Conservation (phyloP, 2,329 filamentous ascomycete genomes). For the Talaromyces sp. region DNA sequence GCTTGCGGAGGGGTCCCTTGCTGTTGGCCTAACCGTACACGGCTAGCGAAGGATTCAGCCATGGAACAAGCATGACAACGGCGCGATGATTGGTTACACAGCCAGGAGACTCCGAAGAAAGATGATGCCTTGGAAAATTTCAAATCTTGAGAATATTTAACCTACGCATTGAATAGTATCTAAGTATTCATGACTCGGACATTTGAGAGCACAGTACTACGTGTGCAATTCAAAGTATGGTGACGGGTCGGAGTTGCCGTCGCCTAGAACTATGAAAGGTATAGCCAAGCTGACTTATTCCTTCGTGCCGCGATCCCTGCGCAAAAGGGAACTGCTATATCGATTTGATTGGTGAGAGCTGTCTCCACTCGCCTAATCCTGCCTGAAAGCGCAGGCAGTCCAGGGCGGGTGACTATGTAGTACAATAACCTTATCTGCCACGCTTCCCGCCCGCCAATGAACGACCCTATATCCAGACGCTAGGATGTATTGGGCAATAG, state of each 20-base stretch:
- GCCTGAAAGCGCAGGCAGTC: not conserved
- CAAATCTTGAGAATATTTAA: not conserved
- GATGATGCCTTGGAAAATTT: not conserved
- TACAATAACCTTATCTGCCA: constrained; percentile 9
- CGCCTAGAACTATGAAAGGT: not conserved
- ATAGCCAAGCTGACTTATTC: not conserved
- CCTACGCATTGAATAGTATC: too few species aligned
- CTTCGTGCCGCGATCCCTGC: not conserved
- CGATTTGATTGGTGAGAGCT: not conserved
- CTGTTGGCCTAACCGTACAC: not conserved
- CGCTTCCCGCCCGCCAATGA: not conserved
- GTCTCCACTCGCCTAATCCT: not conserved
- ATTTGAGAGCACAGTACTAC: too few species aligned
- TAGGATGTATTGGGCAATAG: not conserved
- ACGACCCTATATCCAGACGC: accelerated
- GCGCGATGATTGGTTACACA: not conserved
- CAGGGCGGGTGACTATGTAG: not conserved
- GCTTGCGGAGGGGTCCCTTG: not conserved
- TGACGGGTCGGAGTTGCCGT: not conserved
- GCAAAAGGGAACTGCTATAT: not conserved
- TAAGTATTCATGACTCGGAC: too few species aligned
- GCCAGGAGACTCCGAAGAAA: not conserved
- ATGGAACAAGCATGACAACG: not conserved
- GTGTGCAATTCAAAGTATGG: too few species aligned
- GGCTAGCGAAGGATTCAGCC: not conserved